Evolutionary conservation across 805 yeast genomes (phyloP).

Genomic region (Sporopachydermia lactativora): DNA sequence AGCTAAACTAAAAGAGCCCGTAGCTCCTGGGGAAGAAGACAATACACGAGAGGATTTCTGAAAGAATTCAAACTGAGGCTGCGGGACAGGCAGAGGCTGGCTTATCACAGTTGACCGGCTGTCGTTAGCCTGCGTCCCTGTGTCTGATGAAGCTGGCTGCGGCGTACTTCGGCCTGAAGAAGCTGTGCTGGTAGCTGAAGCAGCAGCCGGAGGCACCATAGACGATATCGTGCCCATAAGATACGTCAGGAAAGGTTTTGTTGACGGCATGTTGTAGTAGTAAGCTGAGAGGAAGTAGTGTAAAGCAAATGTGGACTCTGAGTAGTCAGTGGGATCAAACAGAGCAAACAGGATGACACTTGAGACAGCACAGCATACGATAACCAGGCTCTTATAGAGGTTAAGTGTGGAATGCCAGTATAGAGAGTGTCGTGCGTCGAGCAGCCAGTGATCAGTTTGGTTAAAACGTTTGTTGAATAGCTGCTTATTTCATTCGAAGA

Average conservation of each 20-base stretch:
- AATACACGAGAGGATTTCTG: conserved; percentile 1
- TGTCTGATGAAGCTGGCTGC: not conserved
- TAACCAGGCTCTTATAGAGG: too few species aligned
- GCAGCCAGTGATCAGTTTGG: too few species aligned
- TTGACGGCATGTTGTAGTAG: not conserved
- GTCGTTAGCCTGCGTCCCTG: not conserved
- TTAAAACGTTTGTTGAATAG: too few species aligned
- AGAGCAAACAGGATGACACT: too few species aligned
- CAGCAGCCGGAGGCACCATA: conserved; percentile 1
- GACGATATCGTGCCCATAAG: not conserved
- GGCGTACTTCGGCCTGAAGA: not conserved
- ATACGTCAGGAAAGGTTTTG: not conserved
- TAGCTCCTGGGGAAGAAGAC: not conserved
- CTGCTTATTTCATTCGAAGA: too few species aligned
- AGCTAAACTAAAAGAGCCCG: not conserved
- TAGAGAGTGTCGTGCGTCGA: too few species aligned
- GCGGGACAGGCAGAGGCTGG: conserved; percentile 1
- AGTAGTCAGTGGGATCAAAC: too few species aligned
- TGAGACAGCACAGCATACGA: too few species aligned
- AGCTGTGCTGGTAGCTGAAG: not conserved
- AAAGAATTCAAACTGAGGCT: not conserved
- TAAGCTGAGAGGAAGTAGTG: not conserved
- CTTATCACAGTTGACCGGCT: not conserved
- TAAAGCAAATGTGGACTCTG: too few species aligned
- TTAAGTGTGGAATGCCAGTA: too few species aligned